A percentile compares a stretch with the other conserved stretches of the same genome.
Conservation (phyloP, 768 basidiomycete genomes). For the Boletus barrowsii region DNA sequence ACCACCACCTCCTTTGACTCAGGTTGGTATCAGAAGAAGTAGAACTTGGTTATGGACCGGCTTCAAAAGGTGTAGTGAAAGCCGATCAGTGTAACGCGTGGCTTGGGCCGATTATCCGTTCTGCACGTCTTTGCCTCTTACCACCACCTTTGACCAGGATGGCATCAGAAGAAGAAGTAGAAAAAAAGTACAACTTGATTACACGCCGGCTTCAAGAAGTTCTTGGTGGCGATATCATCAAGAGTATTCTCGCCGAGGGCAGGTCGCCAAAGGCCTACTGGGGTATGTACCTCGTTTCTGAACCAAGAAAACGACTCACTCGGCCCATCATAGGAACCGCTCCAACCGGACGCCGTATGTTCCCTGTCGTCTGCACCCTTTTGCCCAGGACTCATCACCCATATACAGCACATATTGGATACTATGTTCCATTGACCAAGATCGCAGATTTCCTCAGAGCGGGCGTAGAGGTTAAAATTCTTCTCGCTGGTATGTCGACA, state of each 20-base stretch:
- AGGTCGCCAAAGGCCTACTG: conserved; percentile 84
- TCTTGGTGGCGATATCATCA: conserved; percentile 81
- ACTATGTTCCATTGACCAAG: conserved; percentile 93
- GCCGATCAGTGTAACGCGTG: no score
- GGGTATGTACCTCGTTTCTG: conserved; percentile 49
- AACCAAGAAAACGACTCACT: neutral
- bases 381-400: neutral
- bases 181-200: conserved; percentile 72
- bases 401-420: conserved; percentile 85
- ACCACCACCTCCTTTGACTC: no score
- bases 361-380: neutral
- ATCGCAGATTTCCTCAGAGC: conserved; percentile 94
- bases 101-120: no score
- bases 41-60: no score
- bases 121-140: neutral
- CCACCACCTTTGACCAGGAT: conserved; percentile 16
- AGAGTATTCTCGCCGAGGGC: conserved; percentile 74
- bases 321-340: conserved; percentile 67
- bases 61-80: no score
- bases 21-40: no score
- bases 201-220: conserved; percentile 85
- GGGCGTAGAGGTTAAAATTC: conserved; percentile 80
- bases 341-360: conserved; percentile 90
- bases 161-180: conserved; percentile 28
- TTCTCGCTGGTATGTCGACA: conserved; percentile 63